Evolutionary conservation across 768 basidiomycete genomes (phyloP), one percentile per base, ranked within the genome.

Genomic region (Rubroboletus pulcherrimus): DNA sequence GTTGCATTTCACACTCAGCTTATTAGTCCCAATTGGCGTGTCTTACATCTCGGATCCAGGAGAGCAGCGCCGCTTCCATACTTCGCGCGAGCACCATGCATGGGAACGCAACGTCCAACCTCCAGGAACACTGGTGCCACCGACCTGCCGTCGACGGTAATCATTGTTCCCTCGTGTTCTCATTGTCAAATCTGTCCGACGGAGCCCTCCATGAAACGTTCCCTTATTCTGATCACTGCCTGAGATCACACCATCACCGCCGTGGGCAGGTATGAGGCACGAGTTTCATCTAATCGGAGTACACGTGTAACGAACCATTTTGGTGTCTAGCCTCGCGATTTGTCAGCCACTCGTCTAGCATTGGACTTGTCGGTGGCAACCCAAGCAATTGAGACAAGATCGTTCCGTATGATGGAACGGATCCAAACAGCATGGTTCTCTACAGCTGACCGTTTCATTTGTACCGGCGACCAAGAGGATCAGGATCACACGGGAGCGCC

Each of bases 161-260:
- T 56, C 44, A 44, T 55, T 53, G n/a, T 24, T 49, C 58, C 70
- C 68, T 70, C 68, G 58, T 72, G 70, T 70, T 70, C 30, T 31
- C 57, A 31, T 48, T 66, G 48, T 61, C 53, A 51, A 56, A 44
- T 54, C 48, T 33, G 51, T 60, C 65, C 39, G 49, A 67, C 54
- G 65, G 56, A 46, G 41, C 38, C 34, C 48, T 40, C 53, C 56
- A 51, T 40, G 51, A 44, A 59, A 51, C 33, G 41, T 56, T 61
- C 33, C 51, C 54, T 51, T 61, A 54, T 24, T 17, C 29, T 42
- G 50, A 38, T 19, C 39, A 43, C 31, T 29, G 39, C 43, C 33
- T 57, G 51, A 48, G 53, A 59, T 59, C 59, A 53, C 52, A 41
- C 44, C 53, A 57, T 49, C 52, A 58, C 46, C 49, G 30, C 49